Evolutionary conservation across 495 filamentous ascomycete species (phyloP), one percentile per base, ranked within the genome.

Genomic region (Hyaloscypha bicolor): DNA sequence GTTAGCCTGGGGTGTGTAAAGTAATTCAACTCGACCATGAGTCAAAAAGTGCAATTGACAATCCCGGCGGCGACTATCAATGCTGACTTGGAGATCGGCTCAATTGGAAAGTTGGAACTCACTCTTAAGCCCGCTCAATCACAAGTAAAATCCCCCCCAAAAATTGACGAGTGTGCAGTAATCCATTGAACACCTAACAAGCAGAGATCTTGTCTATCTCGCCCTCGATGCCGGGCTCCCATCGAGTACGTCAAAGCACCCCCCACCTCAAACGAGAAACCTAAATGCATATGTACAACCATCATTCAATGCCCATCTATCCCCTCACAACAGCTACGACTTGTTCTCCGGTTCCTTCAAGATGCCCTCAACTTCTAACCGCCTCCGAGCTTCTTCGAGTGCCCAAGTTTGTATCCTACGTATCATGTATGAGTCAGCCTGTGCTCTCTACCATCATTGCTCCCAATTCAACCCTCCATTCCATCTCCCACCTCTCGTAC

Each of bases 371-470:
- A 87, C 90, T 81, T 99, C 95, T 81, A 99, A 84, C 77, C 95
- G 83, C 76, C 95, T 85, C 64, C 94, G 86, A 48, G 95, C 95
- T 80, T 99, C 95, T 80, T 99, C 95, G 55, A 99, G 84, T 35
- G 95, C 95, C 95, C 95, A 99, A 59, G 94, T 97, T 84, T 98
- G 94, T 88, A 99, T 98, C 73, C 96, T 99, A 68, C 66, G 48
- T 29, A 57, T 16, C 32, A 48, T 25, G 25, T 25, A 25, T 51
- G 60, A 29, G 61, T 69, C 55, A 69, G 51, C 51, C 30, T 30
- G 19, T 21, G 19, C 8, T 68, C 16, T 52, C 48, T 31, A 12
- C 29, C 14, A 55, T 57, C 57, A 55, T n/a, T 51, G 42, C 42
- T 14, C 42, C 14, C 62, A 14, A 22, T 37, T 45, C 42, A 30